Evolutionary conservation across 306 rosid genomes (phyloP).

Genomic region (Citrullus amarus): DNA sequence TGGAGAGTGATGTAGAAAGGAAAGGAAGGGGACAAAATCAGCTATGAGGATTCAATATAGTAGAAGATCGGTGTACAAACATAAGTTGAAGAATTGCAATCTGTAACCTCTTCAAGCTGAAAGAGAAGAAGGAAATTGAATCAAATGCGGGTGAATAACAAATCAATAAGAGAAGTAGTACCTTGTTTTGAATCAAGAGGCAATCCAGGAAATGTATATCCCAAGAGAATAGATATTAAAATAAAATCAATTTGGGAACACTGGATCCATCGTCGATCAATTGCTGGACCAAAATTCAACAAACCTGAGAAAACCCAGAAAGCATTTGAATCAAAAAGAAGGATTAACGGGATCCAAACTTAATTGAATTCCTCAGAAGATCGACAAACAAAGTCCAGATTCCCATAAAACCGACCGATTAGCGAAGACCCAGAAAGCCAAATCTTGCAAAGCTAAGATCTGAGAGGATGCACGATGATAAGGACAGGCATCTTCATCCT

Average conservation of each 20-base stretch:
- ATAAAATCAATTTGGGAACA: constrained; percentile 42
- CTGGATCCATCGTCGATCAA: constrained; percentile 78
- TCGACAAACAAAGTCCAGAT: constrained; percentile 46
- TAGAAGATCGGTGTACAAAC: constrained; percentile 9
- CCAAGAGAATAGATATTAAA: constrained; percentile 29
- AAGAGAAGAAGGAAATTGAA: constrained; percentile 9
- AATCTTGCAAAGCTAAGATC: constrained; percentile 13
- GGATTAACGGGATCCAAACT: constrained; percentile 44
- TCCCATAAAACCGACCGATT: constrained; percentile 16
- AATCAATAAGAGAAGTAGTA: constrained; percentile 20
- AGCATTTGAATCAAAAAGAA: constrained; percentile 19
- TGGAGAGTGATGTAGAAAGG: not conserved
- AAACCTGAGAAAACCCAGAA: constrained; percentile 34
- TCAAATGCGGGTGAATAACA: constrained; percentile 26
- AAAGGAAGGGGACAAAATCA: constrained; percentile 3
- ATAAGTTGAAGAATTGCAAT: constrained; percentile 6
- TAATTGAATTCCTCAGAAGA: constrained; percentile 25
- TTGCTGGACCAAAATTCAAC: constrained; percentile 33
- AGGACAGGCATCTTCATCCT: constrained; percentile 61
- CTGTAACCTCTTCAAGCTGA: constrained; percentile 6
- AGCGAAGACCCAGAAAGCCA: constrained; percentile 7
- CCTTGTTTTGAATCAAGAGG: constrained; percentile 26
- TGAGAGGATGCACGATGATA: constrained; percentile 69
- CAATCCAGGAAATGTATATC: constrained; percentile 35
- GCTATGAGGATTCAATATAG: constrained; percentile 3